These are phyloP conservation scores for Eimeria brunetti DNA, from an alignment of 169 alveolate genomes.

Conservation along the genomic window DNA sequence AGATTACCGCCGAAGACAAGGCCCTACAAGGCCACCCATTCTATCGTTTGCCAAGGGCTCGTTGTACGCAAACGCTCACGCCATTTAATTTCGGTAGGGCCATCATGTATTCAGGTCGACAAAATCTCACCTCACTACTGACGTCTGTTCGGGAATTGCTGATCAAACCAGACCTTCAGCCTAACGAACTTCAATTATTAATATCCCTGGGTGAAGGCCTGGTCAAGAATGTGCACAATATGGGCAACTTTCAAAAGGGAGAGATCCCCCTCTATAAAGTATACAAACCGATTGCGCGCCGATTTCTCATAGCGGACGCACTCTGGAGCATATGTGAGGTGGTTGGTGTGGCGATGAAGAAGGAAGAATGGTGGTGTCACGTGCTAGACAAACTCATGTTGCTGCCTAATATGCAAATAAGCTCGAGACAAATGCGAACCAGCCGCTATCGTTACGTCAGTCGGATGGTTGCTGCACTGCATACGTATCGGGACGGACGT, in stretches of 20 bases:
- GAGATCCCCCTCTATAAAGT: neutral
- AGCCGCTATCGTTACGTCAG: neutral
- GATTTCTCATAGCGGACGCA: constrained; percentile 8
- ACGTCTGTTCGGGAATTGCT: neutral
- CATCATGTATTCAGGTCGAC: neutral
- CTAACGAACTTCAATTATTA: neutral
- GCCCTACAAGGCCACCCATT: neutral
- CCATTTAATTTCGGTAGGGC: neutral
- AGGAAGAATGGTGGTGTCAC: neutral
- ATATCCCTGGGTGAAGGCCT: neutral
- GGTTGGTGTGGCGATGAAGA: constrained; percentile 4
- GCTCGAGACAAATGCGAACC: neutral
- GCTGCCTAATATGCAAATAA: neutral
- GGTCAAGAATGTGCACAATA: neutral
- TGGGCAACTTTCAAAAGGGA: neutral
- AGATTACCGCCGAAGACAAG: neutral
- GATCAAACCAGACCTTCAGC: neutral
- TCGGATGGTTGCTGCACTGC: neutral
- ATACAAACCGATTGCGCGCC: constrained; percentile 13
- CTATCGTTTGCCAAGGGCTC: constrained; percentile 8
- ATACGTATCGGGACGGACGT: neutral
- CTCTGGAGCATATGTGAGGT: constrained; percentile 13
- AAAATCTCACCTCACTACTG: neutral
- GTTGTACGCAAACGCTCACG: neutral
- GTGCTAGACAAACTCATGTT: neutral